Percentiles rank a stretch among this genome's conserved stretches.
phyloP scores from a whole-genome alignment of 2,329 filamentous ascomycete genomes.

The Diaporthe nobilis region DNA sequence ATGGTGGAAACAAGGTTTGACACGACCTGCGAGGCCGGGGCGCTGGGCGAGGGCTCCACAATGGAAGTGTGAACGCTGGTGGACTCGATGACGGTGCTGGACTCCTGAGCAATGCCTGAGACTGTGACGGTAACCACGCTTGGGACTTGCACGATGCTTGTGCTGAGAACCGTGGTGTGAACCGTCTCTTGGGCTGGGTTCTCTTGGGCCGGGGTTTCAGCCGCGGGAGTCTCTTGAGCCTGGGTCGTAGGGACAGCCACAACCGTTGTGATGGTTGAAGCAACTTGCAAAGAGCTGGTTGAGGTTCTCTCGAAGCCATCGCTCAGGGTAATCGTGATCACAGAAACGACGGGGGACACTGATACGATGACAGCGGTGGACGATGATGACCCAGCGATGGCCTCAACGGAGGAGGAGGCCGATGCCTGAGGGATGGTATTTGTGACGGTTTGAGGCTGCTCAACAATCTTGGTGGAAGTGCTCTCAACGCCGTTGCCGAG shows the following conservation, averaged over 20 bases:
- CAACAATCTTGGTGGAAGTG: constrained; percentile 14
- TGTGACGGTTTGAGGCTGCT: constrained; percentile 13
- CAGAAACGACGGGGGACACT: constrained; percentile 33
- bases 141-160: constrained; percentile 36
- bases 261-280: constrained; percentile 31
- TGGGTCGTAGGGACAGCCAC: background rate
- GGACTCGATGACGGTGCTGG: constrained; percentile 33
- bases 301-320: constrained; percentile 34
- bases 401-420: constrained; percentile 21
- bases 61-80: constrained; percentile 32
- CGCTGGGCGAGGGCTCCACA: background rate
- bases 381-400: background rate
- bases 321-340: constrained; percentile 35
- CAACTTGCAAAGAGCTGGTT: constrained; percentile 32
- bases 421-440: background rate
- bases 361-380: constrained; percentile 29
- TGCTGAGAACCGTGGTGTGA: constrained; percentile 28
- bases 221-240: background rate
- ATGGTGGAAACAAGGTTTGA: constrained; percentile 30
- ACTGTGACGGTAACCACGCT: constrained; percentile 35
- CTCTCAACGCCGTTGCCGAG: constrained; percentile 13
- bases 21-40: background rate
- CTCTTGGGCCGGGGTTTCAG: constrained; percentile 5
- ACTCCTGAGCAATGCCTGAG: constrained; percentile 26
- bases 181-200: constrained; percentile 1